Evolutionary conservation across 352 stramenopile species (phyloP), one percentile per base, ranked within the genome.

Genomic region (Phytopythium montanum): DNA sequence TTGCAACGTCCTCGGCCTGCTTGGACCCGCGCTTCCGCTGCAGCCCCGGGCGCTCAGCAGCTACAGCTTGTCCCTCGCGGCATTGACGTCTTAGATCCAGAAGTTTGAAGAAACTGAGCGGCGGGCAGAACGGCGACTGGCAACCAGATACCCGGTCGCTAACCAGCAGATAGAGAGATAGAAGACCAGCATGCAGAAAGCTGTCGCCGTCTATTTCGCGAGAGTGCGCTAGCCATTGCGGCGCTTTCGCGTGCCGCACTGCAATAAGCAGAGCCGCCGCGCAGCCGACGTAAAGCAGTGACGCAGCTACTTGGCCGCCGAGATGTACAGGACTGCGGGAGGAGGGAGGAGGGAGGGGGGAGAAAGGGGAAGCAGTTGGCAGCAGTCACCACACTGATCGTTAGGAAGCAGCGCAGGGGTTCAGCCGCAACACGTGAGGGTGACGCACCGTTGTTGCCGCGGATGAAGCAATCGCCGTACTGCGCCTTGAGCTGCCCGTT

Each of bases 391-490:
- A 42, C 16, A 42, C 36, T 3, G 6, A 49, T 1, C 21, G 18
- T 6, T 9, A 45, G 10, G 18, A 19, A 0, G 9, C 5, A 26
- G 3, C 21, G 21, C 7, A 23, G 39, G 18, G 38, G 42, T 8
- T 2, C n/a, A n/a, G 3, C 21, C 8, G 21, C 6, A 6, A 26
- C 39, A 19, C 3, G 39, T 21, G 33, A 38, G 33, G 33, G 33
- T 12, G 33, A 69, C 78, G 48, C 52, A 97, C 88, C 97, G 84
- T 99, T 99, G 82, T 99, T 99, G 38, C 98, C 98, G 56, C 98
- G 96, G 75, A 99, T 99, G 69, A 99, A 99, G 82, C 97, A 99
- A 79, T 99, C 98, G 54, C 97, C 97, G 81, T 99, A 99, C 70
- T 99, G 98, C 28, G 92, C 88, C 75, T 99, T 99, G 56, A 99